Evolutionary conservation across 768 basidiomycete genomes (phyloP).

Genomic region (Hemileccinum impolitum): DNA sequence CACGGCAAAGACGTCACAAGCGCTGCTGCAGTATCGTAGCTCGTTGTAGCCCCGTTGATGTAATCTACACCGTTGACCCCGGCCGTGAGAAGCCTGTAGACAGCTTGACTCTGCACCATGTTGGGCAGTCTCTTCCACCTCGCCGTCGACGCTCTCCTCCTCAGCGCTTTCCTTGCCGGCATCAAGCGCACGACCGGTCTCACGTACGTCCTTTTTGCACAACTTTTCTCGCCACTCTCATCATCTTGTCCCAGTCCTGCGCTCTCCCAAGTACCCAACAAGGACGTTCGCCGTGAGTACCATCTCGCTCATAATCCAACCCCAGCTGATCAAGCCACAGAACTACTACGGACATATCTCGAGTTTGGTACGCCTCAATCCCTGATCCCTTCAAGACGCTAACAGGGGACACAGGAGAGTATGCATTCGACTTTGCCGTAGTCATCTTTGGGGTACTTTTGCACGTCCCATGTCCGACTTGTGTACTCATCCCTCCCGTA

Average conservation of each 20-base stretch:
- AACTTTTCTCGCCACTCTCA: background rate
- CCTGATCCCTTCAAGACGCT: background rate
- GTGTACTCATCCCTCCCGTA: slow-evolving; percentile 26
- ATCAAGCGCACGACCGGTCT: slow-evolving; percentile 79
- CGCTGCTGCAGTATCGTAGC: slow-evolving; percentile 30
- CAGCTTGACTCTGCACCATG: slow-evolving; percentile 13
- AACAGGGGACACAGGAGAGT: slow-evolving; percentile 56
- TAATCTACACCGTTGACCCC: background rate
- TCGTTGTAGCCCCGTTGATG: slow-evolving; percentile 7
- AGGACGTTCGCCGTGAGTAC: slow-evolving; percentile 79
- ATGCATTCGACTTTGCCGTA: slow-evolving; percentile 81
- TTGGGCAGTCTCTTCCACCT: slow-evolving; percentile 50
- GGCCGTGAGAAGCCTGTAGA: slow-evolving; percentile 18
- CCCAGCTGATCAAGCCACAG: slow-evolving; percentile 35
- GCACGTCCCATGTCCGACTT: background rate
- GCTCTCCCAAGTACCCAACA: slow-evolving; percentile 76
- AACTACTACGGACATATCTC: slow-evolving; percentile 71
- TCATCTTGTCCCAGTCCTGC: slow-evolving; percentile 51
- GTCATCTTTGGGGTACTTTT: slow-evolving; percentile 70
- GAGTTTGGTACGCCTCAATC: slow-evolving; percentile 60
- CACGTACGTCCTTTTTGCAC: slow-evolving; percentile 56
- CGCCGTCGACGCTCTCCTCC: slow-evolving; percentile 72
- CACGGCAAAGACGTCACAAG: slow-evolving; percentile 42
- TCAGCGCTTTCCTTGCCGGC: slow-evolving; percentile 83
- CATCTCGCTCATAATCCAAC: background rate